Evolutionary conservation across 2,329 filamentous ascomycete species (phyloP).

Genomic region (Phyllachora maydis): DNA sequence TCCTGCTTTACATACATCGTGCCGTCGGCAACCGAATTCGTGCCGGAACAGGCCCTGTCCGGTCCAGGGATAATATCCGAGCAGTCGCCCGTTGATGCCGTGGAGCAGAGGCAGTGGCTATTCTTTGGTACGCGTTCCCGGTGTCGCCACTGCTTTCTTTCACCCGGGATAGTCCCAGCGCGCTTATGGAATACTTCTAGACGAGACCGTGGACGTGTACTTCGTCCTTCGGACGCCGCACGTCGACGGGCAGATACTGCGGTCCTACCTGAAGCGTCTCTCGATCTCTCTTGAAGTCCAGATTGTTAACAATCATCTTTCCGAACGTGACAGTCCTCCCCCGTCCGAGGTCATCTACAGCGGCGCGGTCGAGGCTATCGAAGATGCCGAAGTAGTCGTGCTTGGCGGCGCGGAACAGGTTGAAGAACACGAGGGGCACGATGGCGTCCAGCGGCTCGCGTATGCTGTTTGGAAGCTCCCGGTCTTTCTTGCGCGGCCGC

Average conservation of each 20-base stretch:
- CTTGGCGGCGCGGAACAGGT: slow-evolving; percentile 9
- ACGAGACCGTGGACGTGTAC: slow-evolving; percentile 52
- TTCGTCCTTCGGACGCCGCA: slow-evolving; percentile 45
- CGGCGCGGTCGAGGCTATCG: slow-evolving; percentile 24
- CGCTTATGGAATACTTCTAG: too few relatives aligned
- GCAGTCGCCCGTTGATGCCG: slow-evolving; percentile 28
- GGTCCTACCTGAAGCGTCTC: slow-evolving; percentile 39
- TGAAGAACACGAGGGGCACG: slow-evolving; percentile 6
- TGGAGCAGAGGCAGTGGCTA: slow-evolving; percentile 41
- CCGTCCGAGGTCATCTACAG: slow-evolving; percentile 39
- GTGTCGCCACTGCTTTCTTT: slow-evolving; percentile 12
- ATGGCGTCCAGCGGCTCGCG: slow-evolving; percentile 15
- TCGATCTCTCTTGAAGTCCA: slow-evolving; percentile 46
- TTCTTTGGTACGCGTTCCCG: slow-evolving; percentile 44
- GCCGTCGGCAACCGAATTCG: slow-evolving; percentile 31
- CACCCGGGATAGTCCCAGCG: slow-evolving; percentile 25
- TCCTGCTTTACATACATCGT: slow-evolving; percentile 40
- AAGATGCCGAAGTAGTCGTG: slow-evolving; percentile 26
- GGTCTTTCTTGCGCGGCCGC: slow-evolving; percentile 34
- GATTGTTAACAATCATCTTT: slow-evolving; percentile 33
- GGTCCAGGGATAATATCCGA: slow-evolving; percentile 18
- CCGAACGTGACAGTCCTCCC: slow-evolving; percentile 23
- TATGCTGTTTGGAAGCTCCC: slow-evolving; percentile 40
- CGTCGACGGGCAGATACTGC: slow-evolving; percentile 32
- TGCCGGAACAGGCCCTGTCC: slow-evolving; percentile 30